These are phyloP conservation scores for Backusella tuberculispora DNA, from an alignment of 192 early-diverging fungal genomes.

Conservation along the genomic window DNA sequence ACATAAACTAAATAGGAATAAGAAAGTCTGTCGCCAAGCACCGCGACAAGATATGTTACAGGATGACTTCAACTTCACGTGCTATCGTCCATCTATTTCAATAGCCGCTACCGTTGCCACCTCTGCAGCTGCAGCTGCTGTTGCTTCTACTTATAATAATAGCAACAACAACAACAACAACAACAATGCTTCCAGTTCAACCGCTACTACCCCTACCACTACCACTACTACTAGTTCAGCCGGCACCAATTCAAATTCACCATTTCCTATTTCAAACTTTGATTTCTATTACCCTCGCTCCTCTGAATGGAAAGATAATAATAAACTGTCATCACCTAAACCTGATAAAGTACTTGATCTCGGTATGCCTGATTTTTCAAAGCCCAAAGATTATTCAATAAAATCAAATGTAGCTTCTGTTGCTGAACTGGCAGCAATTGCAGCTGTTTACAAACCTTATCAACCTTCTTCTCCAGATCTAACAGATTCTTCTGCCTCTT, in stretches of 20 bases:
- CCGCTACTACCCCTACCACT: background rate
- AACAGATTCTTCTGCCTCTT: slow-evolving; percentile 18
- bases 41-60: background rate
- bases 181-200: too few species aligned
- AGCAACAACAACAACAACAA: background rate
- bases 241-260: background rate
- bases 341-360: slow-evolving; percentile 4
- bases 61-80: background rate
- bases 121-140: slow-evolving; percentile 27
- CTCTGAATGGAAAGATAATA: background rate
- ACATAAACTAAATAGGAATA: background rate
- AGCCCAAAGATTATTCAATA: slow-evolving; percentile 13
- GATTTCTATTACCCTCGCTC: slow-evolving; percentile 16
- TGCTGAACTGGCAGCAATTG: slow-evolving; percentile 11
- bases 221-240: background rate
- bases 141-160: slow-evolving; percentile 6
- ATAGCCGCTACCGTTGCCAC: slow-evolving; percentile 29
- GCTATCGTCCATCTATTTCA: slow-evolving; percentile 11
- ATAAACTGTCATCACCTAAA: background rate
- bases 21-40: background rate
- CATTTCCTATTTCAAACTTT: background rate
- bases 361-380: slow-evolving; percentile 10
- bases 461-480: slow-evolving; percentile 20
- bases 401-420: slow-evolving; percentile 4
- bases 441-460: background rate